Conservation (phyloP, 352 stramenopile genomes). For the Phytopythium chamaehyphon region DNA sequence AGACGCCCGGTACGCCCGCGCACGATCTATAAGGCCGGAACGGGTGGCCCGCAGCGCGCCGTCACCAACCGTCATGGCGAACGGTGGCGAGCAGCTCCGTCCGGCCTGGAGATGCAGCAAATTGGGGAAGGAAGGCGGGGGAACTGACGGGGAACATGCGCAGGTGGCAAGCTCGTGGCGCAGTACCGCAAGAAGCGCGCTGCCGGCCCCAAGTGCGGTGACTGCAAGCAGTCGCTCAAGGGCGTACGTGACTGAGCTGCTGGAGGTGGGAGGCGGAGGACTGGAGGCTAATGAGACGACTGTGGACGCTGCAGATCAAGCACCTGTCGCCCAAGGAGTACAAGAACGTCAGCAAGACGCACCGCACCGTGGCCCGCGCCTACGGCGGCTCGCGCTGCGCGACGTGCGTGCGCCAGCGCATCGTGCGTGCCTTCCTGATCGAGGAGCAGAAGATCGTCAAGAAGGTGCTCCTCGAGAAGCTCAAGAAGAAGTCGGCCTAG, state of each 20-base stretch:
- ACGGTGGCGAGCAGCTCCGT: neutral
- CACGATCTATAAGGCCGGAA: neutral
- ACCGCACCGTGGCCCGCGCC: conserved; percentile 95
- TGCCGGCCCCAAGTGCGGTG: conserved; percentile 94
- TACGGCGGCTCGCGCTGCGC: conserved; percentile 96
- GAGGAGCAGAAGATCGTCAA: conserved; percentile 99
- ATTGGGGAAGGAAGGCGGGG: no score
- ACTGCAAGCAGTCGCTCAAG: conserved; percentile 93
- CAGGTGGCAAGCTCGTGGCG: conserved; percentile 88
- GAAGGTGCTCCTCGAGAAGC: conserved; percentile 97
- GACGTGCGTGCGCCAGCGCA: conserved; percentile 92
- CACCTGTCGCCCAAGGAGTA: conserved; percentile 66
- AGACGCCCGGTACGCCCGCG: conserved; percentile 91
- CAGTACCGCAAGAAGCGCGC: conserved; percentile 95
- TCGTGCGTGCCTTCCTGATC: conserved; percentile 98
- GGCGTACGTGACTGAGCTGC: conserved; percentile 20
- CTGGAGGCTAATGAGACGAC: no score
- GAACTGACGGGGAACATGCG: neutral
- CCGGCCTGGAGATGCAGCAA: neutral
- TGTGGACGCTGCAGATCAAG: conserved; percentile 73
- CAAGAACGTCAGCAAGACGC: conserved; percentile 80
- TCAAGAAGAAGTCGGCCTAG: conserved; percentile 83
- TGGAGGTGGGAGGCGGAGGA: no score
- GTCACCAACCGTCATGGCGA: neutral
- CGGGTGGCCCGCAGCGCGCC: no score